Base-by-base conservation (phyloP, 495 filamentous ascomycete species). In the Aspergillus diversus region DNA sequence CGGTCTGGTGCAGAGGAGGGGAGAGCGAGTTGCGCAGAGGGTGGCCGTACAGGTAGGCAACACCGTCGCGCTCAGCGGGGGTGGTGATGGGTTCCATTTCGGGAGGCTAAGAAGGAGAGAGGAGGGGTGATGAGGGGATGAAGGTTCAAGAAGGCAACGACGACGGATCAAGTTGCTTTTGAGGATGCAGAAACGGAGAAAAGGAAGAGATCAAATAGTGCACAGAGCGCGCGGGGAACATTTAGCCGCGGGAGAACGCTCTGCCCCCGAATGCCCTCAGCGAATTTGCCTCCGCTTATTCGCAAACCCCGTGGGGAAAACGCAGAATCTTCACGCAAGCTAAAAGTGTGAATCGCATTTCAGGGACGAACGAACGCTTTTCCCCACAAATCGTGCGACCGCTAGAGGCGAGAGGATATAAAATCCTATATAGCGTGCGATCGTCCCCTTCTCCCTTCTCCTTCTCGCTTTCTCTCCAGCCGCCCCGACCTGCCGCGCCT, bases 11-110 rank as follows among this genome's bases (percentile, higher is more conserved):
- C 11, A 92, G 80, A 16, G 87, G 80, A 1, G 89, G 89, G 11
- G 87, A 90, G 71, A 90, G 78, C n/a, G 88, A 90, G 69, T 90
- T 88, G 7, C 85, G 73, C 33, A 87, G 81, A 0, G 83, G 84
- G 69, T 85, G 79, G 43, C 80, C 79, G 68, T 81, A 83, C 7
- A 83, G 73, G 57, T 80, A 80, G 64, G 77, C 75, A 27, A 80
- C 71, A 35, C 77, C 75, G 66, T 78, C 75, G 33, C 70, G 68
- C 53, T 80, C 50, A 7, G 62, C 54, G 51, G 77, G 77, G 54
- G 62, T 72, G 60, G 70, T 48, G 63, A 79, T 81, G 58, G 70
- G 74, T 55, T 80, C 77, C 71, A 77, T 75, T 61, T 58, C 60
- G 17, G 56, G 21, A 2, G 21, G 21, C 21, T 27, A 9, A 43